phyloP scores from a whole-genome alignment of 2,329 filamentous ascomycete species.

The Neofusicoccum umdonicola region DNA sequence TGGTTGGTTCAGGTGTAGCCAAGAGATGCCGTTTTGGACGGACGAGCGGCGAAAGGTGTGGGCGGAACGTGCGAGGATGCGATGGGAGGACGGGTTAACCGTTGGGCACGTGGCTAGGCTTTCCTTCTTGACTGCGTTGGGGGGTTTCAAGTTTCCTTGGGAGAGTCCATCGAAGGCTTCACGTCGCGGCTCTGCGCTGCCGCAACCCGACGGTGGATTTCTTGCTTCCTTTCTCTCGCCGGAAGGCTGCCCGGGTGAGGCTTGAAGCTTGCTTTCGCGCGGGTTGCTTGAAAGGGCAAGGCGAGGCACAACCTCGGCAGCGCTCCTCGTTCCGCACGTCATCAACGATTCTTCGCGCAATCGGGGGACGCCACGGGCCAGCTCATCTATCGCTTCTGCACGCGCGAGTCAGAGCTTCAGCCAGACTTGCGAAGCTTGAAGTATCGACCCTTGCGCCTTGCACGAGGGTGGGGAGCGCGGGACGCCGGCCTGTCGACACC shows the following conservation, averaged over 20 bases:
- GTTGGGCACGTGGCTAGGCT: background rate
- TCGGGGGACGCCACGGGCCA: background rate
- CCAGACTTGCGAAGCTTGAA: background rate
- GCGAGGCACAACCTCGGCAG: background rate
- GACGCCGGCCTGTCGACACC: background rate
- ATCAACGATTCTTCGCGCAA: background rate
- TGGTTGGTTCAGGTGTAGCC: background rate
- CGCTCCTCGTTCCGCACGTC: background rate
- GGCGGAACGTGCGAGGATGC: background rate
- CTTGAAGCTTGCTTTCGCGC: background rate
- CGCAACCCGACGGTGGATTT: background rate
- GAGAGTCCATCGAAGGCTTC: background rate
- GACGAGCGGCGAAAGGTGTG: background rate
- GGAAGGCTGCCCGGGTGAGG: no score
- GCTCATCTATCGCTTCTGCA: background rate
- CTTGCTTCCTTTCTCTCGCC: background rate
- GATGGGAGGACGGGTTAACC: background rate
- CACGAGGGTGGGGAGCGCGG: background rate
- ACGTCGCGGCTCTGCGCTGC: background rate
- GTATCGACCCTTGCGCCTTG: background rate
- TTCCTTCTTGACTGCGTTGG: background rate
- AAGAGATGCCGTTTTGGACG: conserved; percentile 4
- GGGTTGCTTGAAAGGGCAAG: background rate
- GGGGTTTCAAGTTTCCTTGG: background rate
- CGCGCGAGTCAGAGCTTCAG: background rate